phyloP scores from a whole-genome alignment of 495 filamentous ascomycete genomes.

The Podospora pseudoanserina region DNA sequence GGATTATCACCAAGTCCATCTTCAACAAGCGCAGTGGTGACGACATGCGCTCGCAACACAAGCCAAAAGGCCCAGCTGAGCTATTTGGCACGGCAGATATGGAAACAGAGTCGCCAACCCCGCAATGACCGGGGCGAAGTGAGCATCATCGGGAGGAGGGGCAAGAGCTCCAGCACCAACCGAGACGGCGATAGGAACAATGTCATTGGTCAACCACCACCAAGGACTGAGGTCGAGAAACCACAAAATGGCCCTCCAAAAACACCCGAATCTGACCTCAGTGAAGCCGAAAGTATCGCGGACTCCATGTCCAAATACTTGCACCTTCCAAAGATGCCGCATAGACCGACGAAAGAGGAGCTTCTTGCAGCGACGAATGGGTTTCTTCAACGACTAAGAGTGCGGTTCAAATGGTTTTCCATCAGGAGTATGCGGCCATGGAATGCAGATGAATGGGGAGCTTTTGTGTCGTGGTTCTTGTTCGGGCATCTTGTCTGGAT shows the following conservation, averaged over 20 bases:
- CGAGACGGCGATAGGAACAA: constrained; percentile 24
- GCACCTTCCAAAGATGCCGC: constrained; percentile 64
- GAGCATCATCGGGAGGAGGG: constrained; percentile 17
- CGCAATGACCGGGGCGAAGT: constrained; percentile 21
- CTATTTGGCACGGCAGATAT: constrained; percentile 39
- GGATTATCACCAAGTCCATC: constrained; percentile 36
- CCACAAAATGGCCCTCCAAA: constrained; percentile 12
- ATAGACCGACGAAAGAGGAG: constrained; percentile 90
- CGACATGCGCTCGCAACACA: constrained; percentile 36
- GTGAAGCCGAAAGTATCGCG: constrained; percentile 18
- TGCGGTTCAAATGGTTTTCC: constrained; percentile 96
- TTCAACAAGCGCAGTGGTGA: constrained; percentile 39
- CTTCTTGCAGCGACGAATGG: constrained; percentile 86
- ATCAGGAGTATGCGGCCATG: constrained; percentile 94
- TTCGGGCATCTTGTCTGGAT: constrained; percentile 93
- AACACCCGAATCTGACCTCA: constrained; percentile 28
- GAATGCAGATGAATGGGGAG: constrained; percentile 91
- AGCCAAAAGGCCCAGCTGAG: constrained; percentile 36
- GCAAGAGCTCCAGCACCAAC: constrained; percentile 38
- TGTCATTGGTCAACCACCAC: constrained; percentile 8
- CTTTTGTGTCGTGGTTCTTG: constrained; percentile 92
- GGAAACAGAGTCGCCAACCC: constrained; percentile 30
- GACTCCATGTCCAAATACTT: constrained; percentile 52
- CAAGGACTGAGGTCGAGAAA: constrained; percentile 12
- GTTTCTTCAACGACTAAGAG: constrained; percentile 85